Evolutionary conservation across 192 early-diverging fungal genomes (phyloP).

Genomic region (Nowakowskiella sp.): DNA sequence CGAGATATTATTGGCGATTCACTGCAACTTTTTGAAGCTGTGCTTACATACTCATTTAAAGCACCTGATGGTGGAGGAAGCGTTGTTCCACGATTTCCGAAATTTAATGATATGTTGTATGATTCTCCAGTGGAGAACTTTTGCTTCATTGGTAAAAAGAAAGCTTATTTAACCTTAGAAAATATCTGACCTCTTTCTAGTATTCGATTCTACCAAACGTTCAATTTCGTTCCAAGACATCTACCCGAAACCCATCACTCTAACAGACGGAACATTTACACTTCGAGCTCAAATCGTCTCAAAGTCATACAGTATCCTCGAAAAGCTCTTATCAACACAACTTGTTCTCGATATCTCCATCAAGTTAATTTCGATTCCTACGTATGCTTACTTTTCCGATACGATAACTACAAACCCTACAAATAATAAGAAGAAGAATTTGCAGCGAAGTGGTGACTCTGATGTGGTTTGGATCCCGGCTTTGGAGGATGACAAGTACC

Average conservation of each 20-base stretch:
- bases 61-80: conserved; percentile 39
- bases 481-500: conserved; percentile 31
- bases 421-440: conserved; percentile 31
- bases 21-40: conserved; percentile 59
- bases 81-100: conserved; percentile 55
- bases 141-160: conserved; percentile 37
- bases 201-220: conserved; percentile 78
- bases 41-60: conserved; percentile 67
- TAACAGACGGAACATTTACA: conserved; percentile 75
- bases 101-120: conserved; percentile 61
- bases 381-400: conserved; percentile 49
- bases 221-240: conserved; percentile 57
- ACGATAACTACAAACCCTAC: conserved; percentile 34
- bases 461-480: conserved; percentile 50
- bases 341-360: conserved; percentile 57
- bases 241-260: conserved; percentile 59
- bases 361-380: conserved; percentile 43
- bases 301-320: conserved; percentile 57
- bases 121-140: conserved; percentile 69
- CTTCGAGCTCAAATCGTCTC: conserved; percentile 73
- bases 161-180: not conserved
- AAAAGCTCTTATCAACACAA: conserved; percentile 49
- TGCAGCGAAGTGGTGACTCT: conserved; percentile 44
- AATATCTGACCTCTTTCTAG: too few relatives aligned
- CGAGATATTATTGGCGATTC: conserved; percentile 71